A percentile compares a stretch with the other conserved stretches of the same genome.
phyloP scores from a whole-genome alignment of 768 basidiomycete genomes.

The Plicaturopsis crispa region DNA sequence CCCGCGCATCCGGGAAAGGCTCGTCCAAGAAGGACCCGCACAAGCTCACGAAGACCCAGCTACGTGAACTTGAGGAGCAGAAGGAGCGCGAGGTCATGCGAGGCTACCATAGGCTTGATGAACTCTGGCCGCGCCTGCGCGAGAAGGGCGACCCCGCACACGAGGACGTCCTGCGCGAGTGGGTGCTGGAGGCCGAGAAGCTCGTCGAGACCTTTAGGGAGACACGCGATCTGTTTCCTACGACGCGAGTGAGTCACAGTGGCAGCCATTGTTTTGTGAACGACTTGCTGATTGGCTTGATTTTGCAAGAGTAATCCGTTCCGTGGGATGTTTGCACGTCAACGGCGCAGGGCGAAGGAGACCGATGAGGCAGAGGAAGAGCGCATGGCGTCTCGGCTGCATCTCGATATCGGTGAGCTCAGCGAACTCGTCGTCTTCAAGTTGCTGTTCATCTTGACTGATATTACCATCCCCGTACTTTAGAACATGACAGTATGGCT shows the following conservation, averaged over 20 bases:
- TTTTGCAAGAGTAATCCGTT: conserved; percentile 44
- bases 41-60: conserved; percentile 48
- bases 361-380: conserved; percentile 56
- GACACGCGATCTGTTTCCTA: conserved; percentile 76
- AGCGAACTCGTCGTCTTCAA: no score
- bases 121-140: conserved; percentile 54
- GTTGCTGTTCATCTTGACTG: no score
- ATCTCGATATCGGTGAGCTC: conserved; percentile 63
- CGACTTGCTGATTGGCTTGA: conserved; percentile 2
- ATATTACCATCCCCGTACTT: no score
- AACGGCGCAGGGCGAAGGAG: conserved; percentile 28
- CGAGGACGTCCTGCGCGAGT: conserved; percentile 53
- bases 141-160: conserved; percentile 29
- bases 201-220: conserved; percentile 86
- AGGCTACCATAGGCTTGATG: conserved; percentile 52
- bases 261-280: not conserved
- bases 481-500: conserved; percentile 51
- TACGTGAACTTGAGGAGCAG: conserved; percentile 54
- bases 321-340: conserved; percentile 65
- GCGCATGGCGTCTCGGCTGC: conserved; percentile 67
- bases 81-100: conserved; percentile 58
- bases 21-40: conserved; percentile 15
- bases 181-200: conserved; percentile 79
- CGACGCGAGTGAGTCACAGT: conserved; percentile 52
- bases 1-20: not conserved